A percentile compares a stretch with the other conserved stretches of the same genome.
phyloP scores from a whole-genome alignment of 192 early-diverging fungal genomes.

The Coemansia sp. region DNA sequence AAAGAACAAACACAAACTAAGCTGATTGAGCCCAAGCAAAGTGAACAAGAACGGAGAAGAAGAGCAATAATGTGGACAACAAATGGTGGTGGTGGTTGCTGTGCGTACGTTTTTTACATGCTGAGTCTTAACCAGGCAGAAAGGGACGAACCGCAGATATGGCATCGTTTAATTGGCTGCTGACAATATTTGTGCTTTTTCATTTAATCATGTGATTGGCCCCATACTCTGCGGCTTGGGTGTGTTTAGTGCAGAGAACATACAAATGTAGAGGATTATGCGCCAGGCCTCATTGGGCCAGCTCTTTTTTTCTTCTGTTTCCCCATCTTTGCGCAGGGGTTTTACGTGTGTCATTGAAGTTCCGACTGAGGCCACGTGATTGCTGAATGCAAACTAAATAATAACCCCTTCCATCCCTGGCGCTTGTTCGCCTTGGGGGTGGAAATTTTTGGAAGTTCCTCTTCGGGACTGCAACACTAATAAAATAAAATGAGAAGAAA shows the following conservation, averaged over 20 bases:
- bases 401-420: constrained; percentile 35
- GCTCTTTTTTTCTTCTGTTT: constrained; percentile 5
- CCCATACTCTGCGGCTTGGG: constrained; percentile 6
- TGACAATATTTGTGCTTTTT: background rate
- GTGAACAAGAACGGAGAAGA: background rate
- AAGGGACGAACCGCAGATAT: background rate
- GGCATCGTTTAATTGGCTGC: constrained; percentile 21
- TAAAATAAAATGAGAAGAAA: constrained; percentile 2
- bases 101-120: background rate
- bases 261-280: background rate
- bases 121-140: background rate
- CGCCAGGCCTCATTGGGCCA: background rate
- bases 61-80: background rate
- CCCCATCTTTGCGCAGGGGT: constrained; percentile 50
- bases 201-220: background rate
- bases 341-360: constrained; percentile 52
- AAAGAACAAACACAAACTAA: background rate
- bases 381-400: constrained; percentile 51
- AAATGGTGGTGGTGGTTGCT: background rate
- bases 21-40: background rate
- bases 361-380: constrained; percentile 46
- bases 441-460: constrained; percentile 56
- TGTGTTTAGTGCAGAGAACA: background rate
- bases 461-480: constrained; percentile 9
- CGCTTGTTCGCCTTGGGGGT: constrained; percentile 15